phyloP scores from a whole-genome alignment of 2,329 filamentous ascomycete species.

The Colletotrichum musicola region DNA sequence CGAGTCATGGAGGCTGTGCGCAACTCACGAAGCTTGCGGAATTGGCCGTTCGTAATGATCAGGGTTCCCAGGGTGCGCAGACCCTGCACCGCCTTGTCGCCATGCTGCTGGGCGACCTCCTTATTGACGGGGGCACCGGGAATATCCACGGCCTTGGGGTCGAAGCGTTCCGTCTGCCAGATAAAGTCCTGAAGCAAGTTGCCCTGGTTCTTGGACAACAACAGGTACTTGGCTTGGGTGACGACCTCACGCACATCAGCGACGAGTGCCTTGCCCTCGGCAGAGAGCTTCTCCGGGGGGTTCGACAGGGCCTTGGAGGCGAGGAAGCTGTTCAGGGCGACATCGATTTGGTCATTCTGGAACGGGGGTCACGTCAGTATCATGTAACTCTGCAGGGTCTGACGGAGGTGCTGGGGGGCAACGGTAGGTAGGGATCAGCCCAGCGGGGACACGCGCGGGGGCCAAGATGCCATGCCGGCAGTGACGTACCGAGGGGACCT shows the following conservation, averaged over 20 bases:
- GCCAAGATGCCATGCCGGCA: conserved; percentile 20
- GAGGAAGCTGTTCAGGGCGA: conserved; percentile 91
- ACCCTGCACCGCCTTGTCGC: conserved; percentile 84
- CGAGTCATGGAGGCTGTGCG: accelerated
- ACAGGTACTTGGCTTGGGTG: conserved; percentile 83
- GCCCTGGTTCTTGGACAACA: conserved; percentile 94
- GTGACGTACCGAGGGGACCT: conserved; percentile 83
- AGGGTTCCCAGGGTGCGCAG: conserved; percentile 89
- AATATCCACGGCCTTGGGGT: conserved; percentile 69
- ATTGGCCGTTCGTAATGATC: conserved; percentile 95
- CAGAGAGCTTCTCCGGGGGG: conserved; percentile 82
- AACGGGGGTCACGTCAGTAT: conserved; percentile 22
- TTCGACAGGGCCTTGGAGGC: conserved; percentile 75
- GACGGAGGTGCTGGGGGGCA: background rate
- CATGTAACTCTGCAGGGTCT: conserved; percentile 7
- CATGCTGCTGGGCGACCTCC: conserved; percentile 84
- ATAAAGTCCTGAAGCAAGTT: conserved; percentile 97
- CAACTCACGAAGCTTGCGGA: conserved; percentile 84
- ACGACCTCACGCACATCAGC: conserved; percentile 84
- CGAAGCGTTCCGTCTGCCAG: conserved; percentile 88
- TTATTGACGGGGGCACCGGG: conserved; percentile 80
- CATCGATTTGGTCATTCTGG: conserved; percentile 94
- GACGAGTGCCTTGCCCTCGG: conserved; percentile 84
- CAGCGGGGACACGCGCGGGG: conserved; percentile 1
- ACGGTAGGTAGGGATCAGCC: background rate